These are phyloP conservation scores for Amylocystis lapponica DNA, from an alignment of 768 basidiomycete species.

Conservation along the genomic window DNA sequence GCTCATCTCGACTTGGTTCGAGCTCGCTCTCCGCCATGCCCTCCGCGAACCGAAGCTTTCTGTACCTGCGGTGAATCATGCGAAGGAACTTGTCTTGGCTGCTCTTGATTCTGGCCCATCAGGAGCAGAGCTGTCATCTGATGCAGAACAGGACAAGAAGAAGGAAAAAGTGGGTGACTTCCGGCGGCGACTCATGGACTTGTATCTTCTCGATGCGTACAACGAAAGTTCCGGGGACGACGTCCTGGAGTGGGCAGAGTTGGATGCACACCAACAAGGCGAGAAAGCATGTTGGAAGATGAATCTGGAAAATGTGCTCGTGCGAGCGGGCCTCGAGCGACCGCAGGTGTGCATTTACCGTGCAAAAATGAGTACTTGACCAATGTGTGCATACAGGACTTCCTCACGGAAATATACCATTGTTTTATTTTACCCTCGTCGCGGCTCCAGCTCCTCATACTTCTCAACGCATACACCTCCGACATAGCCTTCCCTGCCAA, in stretches of 20 bases:
- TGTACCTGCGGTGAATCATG: conserved; percentile 50
- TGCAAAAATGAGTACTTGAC: too few species aligned
- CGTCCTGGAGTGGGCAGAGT: conserved; percentile 65
- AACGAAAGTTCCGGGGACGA: conserved; percentile 73
- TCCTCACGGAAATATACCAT: conserved; percentile 59
- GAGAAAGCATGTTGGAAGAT: conserved; percentile 64
- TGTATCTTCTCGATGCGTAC: conserved; percentile 72
- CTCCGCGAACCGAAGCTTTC: conserved; percentile 69
- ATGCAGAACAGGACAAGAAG: conserved; percentile 29
- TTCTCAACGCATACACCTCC: conserved; percentile 60
- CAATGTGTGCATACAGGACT: conserved; percentile 43
- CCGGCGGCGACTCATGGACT: conserved; percentile 60
- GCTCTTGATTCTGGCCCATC: conserved; percentile 36
- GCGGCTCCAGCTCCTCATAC: conserved; percentile 63
- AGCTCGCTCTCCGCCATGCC: conserved; percentile 70
- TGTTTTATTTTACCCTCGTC: conserved; percentile 56
- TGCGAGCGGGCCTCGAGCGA: conserved; percentile 54
- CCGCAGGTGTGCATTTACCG: conserved; percentile 57
- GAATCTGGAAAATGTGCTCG: conserved; percentile 72
- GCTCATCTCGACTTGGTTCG: conserved; percentile 77
- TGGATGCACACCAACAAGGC: conserved; percentile 57
- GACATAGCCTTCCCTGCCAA: conserved; percentile 42
- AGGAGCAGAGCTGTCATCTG: neutral
- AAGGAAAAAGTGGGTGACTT: conserved; percentile 58
- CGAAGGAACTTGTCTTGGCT: conserved; percentile 65